Base-by-base conservation (phyloP, 176 grass and related monocot species). In the Oryza meyeriana region DNA sequence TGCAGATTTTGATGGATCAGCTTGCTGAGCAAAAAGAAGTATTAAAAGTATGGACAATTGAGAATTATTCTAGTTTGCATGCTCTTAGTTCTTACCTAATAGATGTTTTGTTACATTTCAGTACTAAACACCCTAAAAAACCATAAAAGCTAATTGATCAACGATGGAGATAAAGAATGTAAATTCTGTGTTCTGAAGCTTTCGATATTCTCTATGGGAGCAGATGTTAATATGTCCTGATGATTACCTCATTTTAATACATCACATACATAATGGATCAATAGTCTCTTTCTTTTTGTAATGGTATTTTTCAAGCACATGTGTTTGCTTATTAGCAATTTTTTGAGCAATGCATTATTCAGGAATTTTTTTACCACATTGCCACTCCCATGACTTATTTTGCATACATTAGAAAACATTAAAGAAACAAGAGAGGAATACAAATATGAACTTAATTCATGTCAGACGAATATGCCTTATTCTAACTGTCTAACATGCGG, bases 1-100 rank as follows among this genome's bases (percentile, higher is more conserved):
- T 98, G 96, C 76, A 91, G 20, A 76, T 68, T 82, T 83, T 35
- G n/a, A 76, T 41, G 26, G 12, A 36, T n/a, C n/a, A 27, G 31
- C 20, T 85, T 72, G 64, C 26, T 83, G 22, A 50, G 22, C 32
- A 71, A 66, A 40, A 30, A 72, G 61, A 83, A 33, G 2, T 17
- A 47, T 74, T 1, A 29, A 48, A 45, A 1, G 10, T 28, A 33
- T 38, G 3, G 14, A 41, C n/a, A 71, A 73, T 67, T 25, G 6
- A 71, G 36, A 78, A 48, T 8, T 72, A 12, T 16, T 48, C 6
- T 3, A 27, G 0, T 16, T 27, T 16, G 2, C 27, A 17, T 20
- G 7, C 48, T 70, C 38, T 5, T 35, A 36, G 7, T 24, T 57
- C 18, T 57, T 57, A 25, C 55, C 18, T 24, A 16, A 13, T 11